Conservation (phyloP, 345 rosid species). For the Odontarrhena argentea region DNA sequence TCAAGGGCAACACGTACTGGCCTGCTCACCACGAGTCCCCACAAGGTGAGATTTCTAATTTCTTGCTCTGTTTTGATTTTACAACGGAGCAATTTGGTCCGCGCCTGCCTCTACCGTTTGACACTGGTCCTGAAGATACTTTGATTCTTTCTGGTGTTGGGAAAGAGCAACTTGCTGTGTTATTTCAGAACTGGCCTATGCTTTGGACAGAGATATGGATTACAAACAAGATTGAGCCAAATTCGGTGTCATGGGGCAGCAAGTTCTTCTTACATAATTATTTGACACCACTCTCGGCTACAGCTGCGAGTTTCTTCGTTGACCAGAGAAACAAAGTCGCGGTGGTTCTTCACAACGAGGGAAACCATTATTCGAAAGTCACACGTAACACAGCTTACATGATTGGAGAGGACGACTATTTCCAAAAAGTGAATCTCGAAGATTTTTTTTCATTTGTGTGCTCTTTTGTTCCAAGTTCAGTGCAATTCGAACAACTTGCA, state of each 20-base stretch:
- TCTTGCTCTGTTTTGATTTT: slow-evolving; percentile 8
- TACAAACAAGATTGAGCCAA: background rate
- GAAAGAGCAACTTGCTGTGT: slow-evolving; percentile 2
- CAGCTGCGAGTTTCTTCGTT: background rate
- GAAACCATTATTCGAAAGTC: background rate
- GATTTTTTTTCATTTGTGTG: background rate
- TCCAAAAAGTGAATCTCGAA: background rate
- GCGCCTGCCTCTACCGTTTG: slow-evolving; percentile 2
- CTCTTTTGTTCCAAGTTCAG: slow-evolving; percentile 22
- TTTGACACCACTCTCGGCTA: background rate
- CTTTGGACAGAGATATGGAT: background rate
- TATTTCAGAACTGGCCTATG: background rate
- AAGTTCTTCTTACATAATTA: background rate
- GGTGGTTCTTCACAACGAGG: background rate
- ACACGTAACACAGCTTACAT: background rate
- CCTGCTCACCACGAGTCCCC: background rate
- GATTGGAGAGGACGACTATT: background rate
- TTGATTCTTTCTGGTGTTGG: background rate
- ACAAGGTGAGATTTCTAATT: background rate
- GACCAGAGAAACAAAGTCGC: background rate
- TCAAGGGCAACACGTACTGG: slow-evolving; percentile 12
- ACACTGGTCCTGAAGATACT: background rate
- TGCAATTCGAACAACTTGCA: slow-evolving; percentile 13
- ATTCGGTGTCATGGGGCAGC: slow-evolving; percentile 4
- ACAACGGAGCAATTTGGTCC: slow-evolving; percentile 3